A percentile compares a stretch with the other conserved stretches of the same genome.
These are phyloP conservation scores for Bisporella sp. DNA, from an alignment of 2,329 filamentous ascomycete genomes.

Conservation along the genomic window DNA sequence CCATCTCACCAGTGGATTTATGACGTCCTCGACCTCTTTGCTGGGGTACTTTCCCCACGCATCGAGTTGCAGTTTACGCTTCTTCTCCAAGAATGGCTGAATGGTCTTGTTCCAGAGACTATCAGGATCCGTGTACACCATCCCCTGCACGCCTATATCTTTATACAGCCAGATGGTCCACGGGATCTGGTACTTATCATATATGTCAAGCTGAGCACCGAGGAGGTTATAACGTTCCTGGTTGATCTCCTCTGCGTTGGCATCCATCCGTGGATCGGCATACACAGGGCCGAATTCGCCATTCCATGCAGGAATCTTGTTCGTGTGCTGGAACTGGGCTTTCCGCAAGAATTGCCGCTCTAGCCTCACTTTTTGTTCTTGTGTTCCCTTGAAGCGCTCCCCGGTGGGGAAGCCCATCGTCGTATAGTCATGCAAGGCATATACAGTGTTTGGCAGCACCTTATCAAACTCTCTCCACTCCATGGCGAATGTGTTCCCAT, in stretches of 20 bases:
- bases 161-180: slow-evolving; percentile 58
- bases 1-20: slow-evolving; percentile 16
- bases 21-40: slow-evolving; percentile 23
- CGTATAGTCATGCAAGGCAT: slow-evolving; percentile 47
- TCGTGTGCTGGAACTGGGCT: slow-evolving; percentile 35
- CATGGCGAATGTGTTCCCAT: slow-evolving; percentile 48
- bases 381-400: slow-evolving; percentile 35
- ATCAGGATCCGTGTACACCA: slow-evolving; percentile 38
- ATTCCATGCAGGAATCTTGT: slow-evolving; percentile 40
- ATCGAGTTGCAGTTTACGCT: slow-evolving; percentile 44
- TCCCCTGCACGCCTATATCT: slow-evolving; percentile 49
- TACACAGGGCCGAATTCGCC: slow-evolving; percentile 44
- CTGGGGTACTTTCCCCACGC: slow-evolving; percentile 41
- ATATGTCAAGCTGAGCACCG: slow-evolving; percentile 41
- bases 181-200: slow-evolving; percentile 41
- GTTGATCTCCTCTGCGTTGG: slow-evolving; percentile 33
- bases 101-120: slow-evolving; percentile 44
- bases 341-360: slow-evolving; percentile 35
- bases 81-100: slow-evolving; percentile 47
- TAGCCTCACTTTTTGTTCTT: slow-evolving; percentile 36
- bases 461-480: slow-evolving; percentile 38
- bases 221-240: slow-evolving; percentile 38
- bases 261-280: slow-evolving; percentile 18
- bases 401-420: slow-evolving; percentile 40
- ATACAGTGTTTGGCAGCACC: slow-evolving; percentile 41